Conservation (phyloP, 78 protist species). For the Dictyostelium firmibasis region DNA sequence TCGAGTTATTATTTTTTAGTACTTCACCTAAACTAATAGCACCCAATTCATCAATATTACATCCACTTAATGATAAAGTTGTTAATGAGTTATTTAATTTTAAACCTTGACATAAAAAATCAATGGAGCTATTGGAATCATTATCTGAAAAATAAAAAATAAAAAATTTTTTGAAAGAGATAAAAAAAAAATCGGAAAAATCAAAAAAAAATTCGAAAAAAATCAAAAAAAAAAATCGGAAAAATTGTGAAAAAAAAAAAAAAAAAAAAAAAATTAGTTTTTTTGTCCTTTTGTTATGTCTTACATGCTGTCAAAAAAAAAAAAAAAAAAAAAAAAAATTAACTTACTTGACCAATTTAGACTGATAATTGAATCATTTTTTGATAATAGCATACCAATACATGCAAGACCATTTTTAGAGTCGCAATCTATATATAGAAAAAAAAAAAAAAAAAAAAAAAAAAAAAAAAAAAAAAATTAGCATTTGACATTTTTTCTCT, state of each 20-base stretch:
- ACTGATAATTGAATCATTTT: not conserved
- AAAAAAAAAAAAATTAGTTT: not conserved
- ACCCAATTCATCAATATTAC: slow-evolving; percentile 2
- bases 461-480: not conserved
- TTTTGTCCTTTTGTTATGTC: too few species aligned
- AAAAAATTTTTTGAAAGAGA: not conserved
- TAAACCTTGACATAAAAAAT: not conserved
- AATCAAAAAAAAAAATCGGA: not conserved
- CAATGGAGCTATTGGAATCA: not conserved
- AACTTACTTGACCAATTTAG: slow-evolving; percentile 10
- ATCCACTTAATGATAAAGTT: not conserved
- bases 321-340: not conserved
- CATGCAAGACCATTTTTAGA: not conserved
- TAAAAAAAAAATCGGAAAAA: too few species aligned
- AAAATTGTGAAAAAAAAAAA: not conserved
- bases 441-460: not conserved
- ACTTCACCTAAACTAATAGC: slow-evolving; percentile 2
- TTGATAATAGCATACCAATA: not conserved
- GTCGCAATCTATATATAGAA: not conserved
- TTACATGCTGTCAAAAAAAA: too few species aligned
- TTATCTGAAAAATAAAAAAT: not conserved
- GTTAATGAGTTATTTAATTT: not conserved
- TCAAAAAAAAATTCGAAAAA: not conserved
- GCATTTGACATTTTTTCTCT: not conserved
- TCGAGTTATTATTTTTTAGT: not conserved